Evolutionary conservation across 805 yeast genomes (phyloP).

Genomic region (Maudiozyma pseudohumilis): DNA sequence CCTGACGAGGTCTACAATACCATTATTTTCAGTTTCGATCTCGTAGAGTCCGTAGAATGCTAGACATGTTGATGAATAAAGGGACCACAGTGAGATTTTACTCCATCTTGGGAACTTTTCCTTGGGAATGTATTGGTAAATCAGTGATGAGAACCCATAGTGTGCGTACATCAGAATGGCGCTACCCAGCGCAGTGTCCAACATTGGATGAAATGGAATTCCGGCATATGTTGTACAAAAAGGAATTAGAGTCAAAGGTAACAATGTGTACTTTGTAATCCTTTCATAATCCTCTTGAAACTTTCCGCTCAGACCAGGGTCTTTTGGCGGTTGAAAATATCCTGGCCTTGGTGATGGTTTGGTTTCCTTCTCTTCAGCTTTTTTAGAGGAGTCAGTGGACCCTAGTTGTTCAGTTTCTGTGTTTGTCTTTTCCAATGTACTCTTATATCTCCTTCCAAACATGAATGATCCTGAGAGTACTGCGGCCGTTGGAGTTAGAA

Average conservation of each 20-base stretch:
- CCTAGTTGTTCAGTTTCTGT: not conserved
- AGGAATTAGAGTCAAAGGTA: conserved; percentile 57
- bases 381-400: not conserved
- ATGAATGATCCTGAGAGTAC: not conserved
- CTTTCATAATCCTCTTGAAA: conserved; percentile 69
- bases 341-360: not conserved
- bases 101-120: conserved; percentile 65
- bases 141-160: conserved; percentile 69
- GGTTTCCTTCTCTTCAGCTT: not conserved
- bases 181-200: conserved; percentile 50
- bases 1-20: conserved; percentile 41
- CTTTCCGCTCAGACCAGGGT: conserved; percentile 53
- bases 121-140: conserved; percentile 66
- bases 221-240: conserved; percentile 35
- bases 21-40: conserved; percentile 57
- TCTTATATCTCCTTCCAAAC: not conserved
- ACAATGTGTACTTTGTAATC: conserved; percentile 45
- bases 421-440: not conserved
- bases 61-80: conserved; percentile 53
- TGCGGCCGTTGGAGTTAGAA: not conserved
- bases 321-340: conserved; percentile 43
- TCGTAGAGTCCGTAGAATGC: conserved; percentile 64
- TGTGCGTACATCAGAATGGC: conserved; percentile 53
- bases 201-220: conserved; percentile 36
- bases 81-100: conserved; percentile 45